These are phyloP conservation scores for Pseudonectria buxi DNA, from an alignment of 2,329 filamentous ascomycete species.

Conservation along the genomic window DNA sequence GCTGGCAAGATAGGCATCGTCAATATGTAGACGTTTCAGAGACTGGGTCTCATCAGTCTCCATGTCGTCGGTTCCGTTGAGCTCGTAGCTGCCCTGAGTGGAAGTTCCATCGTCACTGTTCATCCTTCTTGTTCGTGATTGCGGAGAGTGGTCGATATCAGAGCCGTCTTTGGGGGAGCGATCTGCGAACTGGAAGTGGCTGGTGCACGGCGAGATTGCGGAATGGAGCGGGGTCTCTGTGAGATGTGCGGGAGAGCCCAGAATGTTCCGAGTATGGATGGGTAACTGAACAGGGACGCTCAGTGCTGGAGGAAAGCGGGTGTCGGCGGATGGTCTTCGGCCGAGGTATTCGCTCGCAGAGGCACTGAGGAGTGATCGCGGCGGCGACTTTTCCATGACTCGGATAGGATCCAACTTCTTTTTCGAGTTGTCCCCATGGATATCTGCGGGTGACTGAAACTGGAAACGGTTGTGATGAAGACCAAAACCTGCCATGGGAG, in stretches of 20 bases:
- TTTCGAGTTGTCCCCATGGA: constrained; percentile 45
- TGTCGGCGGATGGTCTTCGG: constrained; percentile 31
- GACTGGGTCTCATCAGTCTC: constrained; percentile 46
- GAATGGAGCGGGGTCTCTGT: constrained; percentile 42
- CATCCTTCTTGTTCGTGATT: constrained; percentile 38
- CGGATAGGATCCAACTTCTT: constrained; percentile 48
- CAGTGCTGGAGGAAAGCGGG: constrained; percentile 32
- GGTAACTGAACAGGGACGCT: constrained; percentile 40
- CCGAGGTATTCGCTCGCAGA: constrained; percentile 34
- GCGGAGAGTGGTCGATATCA: constrained; percentile 43
- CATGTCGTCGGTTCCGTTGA: constrained; percentile 33
- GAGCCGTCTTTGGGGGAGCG: constrained; percentile 37
- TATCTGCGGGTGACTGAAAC: constrained; percentile 38
- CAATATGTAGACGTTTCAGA: constrained; percentile 45
- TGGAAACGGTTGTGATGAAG: constrained; percentile 44
- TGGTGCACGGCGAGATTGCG: constrained; percentile 39
- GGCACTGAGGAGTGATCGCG: constrained; percentile 37
- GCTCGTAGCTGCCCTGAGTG: constrained; percentile 39
- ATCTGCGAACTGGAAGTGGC: constrained; percentile 35
- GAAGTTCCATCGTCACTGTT: constrained; percentile 48
- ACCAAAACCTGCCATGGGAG: constrained; percentile 34
- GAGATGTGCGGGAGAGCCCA: constrained; percentile 39
- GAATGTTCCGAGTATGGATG: constrained; percentile 32
- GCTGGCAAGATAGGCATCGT: constrained; percentile 35
- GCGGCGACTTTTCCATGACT: constrained; percentile 39